A percentile compares a stretch with the other conserved stretches of the same genome.
These are phyloP conservation scores for Tilletiopsis washingtonensis DNA, from an alignment of 1,284 basidiomycete species.

Conservation along the genomic window DNA sequence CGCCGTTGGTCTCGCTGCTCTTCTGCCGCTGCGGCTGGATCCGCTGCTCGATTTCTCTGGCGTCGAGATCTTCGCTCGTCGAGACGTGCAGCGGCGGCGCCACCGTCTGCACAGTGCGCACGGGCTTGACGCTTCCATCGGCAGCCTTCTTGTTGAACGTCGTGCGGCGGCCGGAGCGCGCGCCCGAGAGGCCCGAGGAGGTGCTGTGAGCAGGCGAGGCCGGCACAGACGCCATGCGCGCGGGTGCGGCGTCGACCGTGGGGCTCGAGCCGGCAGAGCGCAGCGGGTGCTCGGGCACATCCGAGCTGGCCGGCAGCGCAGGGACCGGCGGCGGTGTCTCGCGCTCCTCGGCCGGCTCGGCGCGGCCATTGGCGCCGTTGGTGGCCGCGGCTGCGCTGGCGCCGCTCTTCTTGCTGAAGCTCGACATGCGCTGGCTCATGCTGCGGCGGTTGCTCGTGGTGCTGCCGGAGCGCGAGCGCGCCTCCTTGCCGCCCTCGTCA, in stretches of 20 bases:
- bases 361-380: not conserved
- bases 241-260: not conserved
- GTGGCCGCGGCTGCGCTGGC: not conserved
- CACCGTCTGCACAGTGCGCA: too few species aligned
- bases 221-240: too few species aligned
- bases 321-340: conserved; percentile 4
- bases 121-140: too few species aligned
- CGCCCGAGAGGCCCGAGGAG: not conserved
- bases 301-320: too few species aligned
- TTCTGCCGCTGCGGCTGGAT: not conserved
- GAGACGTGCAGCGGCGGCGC: too few species aligned
- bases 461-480: not conserved
- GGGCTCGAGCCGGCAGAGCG: not conserved
- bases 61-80: too few species aligned
- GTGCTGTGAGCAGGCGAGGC: too few species aligned
- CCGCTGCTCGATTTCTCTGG: too few species aligned
- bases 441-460: conserved; percentile 1
- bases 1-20: not conserved
- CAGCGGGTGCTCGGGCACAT: not conserved
- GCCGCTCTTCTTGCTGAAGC: conserved; percentile 2
- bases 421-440: conserved; percentile 8
- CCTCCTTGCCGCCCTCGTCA: not conserved
- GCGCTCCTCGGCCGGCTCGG: too few species aligned
- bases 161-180: not conserved
- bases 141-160: conserved; percentile 1